Evolutionary conservation across 306 rosid species (phyloP).

Genomic region (Betula pendula): DNA sequence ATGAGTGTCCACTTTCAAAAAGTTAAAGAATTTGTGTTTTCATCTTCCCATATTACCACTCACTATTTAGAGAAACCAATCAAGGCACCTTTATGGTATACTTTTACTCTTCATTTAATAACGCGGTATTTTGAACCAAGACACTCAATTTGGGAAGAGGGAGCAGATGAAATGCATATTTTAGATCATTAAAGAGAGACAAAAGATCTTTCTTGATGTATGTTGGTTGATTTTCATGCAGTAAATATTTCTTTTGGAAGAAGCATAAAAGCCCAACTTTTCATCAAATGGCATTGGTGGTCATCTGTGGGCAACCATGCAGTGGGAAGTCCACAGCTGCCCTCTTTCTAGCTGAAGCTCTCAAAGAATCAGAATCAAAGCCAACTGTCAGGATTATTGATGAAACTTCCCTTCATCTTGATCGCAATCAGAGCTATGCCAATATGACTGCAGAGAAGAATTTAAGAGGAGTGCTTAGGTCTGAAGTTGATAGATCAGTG

Average conservation of each 20-base stretch:
- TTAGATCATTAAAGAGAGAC: neutral
- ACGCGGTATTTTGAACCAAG: neutral
- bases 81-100: neutral
- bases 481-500: conserved; percentile 85
- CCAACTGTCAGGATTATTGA: conserved; percentile 62
- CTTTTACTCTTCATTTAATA: neutral
- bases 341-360: conserved; percentile 5
- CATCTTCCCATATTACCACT: neutral
- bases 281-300: conserved; percentile 79
- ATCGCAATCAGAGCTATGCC: conserved; percentile 79
- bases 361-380: conserved; percentile 39
- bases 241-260: neutral
- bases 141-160: neutral
- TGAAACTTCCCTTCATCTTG: conserved; percentile 77
- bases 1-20: neutral
- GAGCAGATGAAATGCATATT: neutral
- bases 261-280: neutral
- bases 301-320: conserved; percentile 91
- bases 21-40: neutral
- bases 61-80: neutral
- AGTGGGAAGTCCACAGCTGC: conserved; percentile 44
- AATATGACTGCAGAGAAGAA: conserved; percentile 90
- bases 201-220: neutral
- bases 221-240: neutral
- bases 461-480: conserved; percentile 84